Percentiles rank a stretch among this genome's conserved stretches.
Conservation (phyloP, 345 rosid genomes). For the Salix udensis region DNA sequence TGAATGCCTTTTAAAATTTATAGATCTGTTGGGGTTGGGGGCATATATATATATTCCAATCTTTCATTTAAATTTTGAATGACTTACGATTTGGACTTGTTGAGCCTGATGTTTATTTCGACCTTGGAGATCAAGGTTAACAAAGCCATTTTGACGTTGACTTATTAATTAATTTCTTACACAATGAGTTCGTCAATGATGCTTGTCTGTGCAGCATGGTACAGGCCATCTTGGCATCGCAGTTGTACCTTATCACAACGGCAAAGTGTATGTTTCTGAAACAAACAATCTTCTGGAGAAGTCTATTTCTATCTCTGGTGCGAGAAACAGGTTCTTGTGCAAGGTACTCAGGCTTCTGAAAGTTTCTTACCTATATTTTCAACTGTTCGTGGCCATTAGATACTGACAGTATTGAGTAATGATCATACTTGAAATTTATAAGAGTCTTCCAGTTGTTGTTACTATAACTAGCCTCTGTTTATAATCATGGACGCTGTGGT, state of each 20-base stretch:
- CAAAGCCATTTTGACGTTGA: neutral
- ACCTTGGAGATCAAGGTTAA: neutral
- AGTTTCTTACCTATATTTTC: constrained; percentile 6
- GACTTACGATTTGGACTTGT: neutral
- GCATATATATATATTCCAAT: neutral
- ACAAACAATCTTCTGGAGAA: constrained; percentile 41
- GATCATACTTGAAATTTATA: neutral
- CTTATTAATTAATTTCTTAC: neutral
- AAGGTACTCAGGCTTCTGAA: constrained; percentile 37
- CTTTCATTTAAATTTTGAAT: neutral
- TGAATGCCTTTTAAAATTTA: neutral
- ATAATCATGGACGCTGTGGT: neutral
- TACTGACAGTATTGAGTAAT: neutral
- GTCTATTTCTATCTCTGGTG: constrained; percentile 39
- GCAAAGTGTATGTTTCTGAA: constrained; percentile 32
- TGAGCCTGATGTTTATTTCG: neutral
- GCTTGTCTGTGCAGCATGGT: constrained; percentile 34
- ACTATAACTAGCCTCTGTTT: neutral
- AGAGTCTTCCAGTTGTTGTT: neutral
- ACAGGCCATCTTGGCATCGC: constrained; percentile 34
- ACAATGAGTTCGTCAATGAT: constrained; percentile 4
- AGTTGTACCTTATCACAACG: constrained; percentile 28
- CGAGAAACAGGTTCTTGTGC: constrained; percentile 36
- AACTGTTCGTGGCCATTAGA: neutral
- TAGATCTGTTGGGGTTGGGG: neutral